Conservation (phyloP, 2,329 filamentous ascomycete species). For the Endothia cerciana region DNA sequence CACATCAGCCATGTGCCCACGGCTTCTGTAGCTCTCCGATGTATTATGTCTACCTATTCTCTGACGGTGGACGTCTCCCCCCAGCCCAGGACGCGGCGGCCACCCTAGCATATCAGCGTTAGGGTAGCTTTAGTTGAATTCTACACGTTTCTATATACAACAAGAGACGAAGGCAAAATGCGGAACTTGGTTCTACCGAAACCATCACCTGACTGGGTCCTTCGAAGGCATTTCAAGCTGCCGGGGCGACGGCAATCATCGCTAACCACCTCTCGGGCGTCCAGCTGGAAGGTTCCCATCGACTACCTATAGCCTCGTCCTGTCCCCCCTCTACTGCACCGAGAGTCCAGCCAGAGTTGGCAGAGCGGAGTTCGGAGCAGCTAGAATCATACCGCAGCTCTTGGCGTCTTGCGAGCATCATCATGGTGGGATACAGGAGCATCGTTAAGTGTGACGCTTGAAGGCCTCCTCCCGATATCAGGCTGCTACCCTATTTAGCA, state of each 20-base stretch:
- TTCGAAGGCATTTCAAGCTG: background rate
- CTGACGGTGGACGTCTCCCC: background rate
- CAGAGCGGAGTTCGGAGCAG: too few relatives aligned
- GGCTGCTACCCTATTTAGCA: background rate
- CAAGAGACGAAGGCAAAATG: too few relatives aligned
- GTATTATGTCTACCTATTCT: too few relatives aligned
- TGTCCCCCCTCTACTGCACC: background rate
- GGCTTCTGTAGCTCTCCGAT: too few relatives aligned
- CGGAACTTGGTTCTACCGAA: too few relatives aligned
- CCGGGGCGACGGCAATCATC: background rate
- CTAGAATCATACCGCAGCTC: background rate
- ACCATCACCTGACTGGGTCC: too few relatives aligned
- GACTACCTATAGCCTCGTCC: background rate
- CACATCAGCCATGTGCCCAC: background rate
- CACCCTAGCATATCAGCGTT: too few relatives aligned
- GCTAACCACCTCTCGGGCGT: background rate
- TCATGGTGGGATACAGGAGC: background rate
- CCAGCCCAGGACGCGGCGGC: too few relatives aligned
- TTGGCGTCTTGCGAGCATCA: background rate
- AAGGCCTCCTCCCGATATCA: background rate
- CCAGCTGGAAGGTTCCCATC: too few relatives aligned
- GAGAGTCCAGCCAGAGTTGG: background rate
- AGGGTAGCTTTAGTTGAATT: too few relatives aligned
- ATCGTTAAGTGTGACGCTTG: conserved; percentile 1
- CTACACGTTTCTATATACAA: too few relatives aligned